Percentiles rank a stretch among this genome's conserved stretches.
Conservation (phyloP, 1,284 basidiomycete species). For the Sphagnurus paluster region DNA sequence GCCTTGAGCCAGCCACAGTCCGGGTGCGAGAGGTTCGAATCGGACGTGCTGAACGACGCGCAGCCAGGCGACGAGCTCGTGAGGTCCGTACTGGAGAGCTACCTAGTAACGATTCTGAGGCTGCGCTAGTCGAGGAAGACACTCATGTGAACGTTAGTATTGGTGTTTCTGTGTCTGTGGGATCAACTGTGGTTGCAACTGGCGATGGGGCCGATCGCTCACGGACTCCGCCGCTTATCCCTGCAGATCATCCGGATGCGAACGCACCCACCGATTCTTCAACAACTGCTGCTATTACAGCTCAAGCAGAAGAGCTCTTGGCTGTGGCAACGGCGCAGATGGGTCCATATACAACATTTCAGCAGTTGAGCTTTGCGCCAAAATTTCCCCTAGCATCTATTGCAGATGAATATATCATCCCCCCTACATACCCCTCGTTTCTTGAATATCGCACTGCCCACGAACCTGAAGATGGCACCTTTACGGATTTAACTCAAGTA, state of each 20-base stretch:
- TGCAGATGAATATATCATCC: conserved; percentile 85
- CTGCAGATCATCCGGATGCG: conserved; percentile 41
- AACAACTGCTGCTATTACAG: conserved; percentile 27
- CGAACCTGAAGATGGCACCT: conserved; percentile 52
- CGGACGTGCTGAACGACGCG: conserved; percentile 80
- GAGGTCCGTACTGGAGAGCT: conserved; percentile 56
- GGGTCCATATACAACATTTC: conserved; percentile 86
- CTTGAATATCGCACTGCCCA: conserved; percentile 63
- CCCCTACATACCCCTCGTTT: conserved; percentile 81
- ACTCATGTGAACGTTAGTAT: conserved; percentile 64
- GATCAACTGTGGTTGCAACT: conserved; percentile 27
- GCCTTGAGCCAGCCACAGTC: conserved; percentile 85
- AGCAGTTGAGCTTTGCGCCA: conserved; percentile 81
- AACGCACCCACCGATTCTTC: conserved; percentile 27
- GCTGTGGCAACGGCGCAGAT: conserved; percentile 66
- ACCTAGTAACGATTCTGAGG: conserved; percentile 45
- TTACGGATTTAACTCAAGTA: conserved; percentile 53
- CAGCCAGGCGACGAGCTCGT: conserved; percentile 73
- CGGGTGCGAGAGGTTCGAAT: conserved; percentile 88
- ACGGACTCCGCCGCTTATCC: conserved; percentile 38
- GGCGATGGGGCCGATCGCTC: conserved; percentile 29
- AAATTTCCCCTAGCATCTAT: conserved; percentile 83
- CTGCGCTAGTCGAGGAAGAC: conserved; percentile 50
- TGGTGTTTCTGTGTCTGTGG: conserved; percentile 54
- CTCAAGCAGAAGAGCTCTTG: conserved; percentile 67